A percentile compares a stretch with the other conserved stretches of the same genome.
These are phyloP conservation scores for Fusarium scirpi DNA, from an alignment of 2,329 filamentous ascomycete genomes.

Conservation along the genomic window DNA sequence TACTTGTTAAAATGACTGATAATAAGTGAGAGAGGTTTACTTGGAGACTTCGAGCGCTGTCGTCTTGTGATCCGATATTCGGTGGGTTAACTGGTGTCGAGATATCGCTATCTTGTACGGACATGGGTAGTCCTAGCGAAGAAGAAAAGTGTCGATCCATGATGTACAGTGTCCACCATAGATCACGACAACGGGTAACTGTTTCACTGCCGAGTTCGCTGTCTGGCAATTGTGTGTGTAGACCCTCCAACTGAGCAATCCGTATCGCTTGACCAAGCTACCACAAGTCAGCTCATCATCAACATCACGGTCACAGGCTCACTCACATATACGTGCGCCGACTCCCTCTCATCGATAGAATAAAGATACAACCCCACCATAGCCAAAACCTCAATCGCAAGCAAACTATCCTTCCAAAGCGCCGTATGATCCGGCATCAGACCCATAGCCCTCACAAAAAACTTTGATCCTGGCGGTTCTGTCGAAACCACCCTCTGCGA, in stretches of 20 bases:
- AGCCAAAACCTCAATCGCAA: constrained; percentile 54
- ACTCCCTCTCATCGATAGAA: constrained; percentile 54
- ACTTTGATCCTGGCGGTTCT: constrained; percentile 49
- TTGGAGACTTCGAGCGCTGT: constrained; percentile 51
- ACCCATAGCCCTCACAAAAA: constrained; percentile 52
- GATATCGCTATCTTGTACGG: constrained; percentile 55
- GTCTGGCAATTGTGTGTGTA: constrained; percentile 56
- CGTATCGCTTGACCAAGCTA: constrained; percentile 57
- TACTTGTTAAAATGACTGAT: constrained; percentile 53
- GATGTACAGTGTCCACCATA: constrained; percentile 58
- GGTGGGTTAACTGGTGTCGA: constrained; percentile 50
- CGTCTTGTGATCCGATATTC: constrained; percentile 43
- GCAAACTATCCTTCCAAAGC: constrained; percentile 53
- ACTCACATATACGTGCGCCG: constrained; percentile 48
- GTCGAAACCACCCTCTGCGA: constrained; percentile 44
- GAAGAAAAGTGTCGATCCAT: constrained; percentile 56
- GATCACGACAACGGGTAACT: constrained; percentile 50
- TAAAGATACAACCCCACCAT: constrained; percentile 54
- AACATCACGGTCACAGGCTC: too few species aligned
- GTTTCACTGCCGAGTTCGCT: constrained; percentile 50
- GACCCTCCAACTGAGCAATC: constrained; percentile 56
- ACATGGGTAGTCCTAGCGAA: constrained; percentile 55
- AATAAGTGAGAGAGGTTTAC: constrained; percentile 53
- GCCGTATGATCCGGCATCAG: constrained; percentile 52
- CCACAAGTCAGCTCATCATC: background rate